A percentile compares a stretch with the other conserved stretches of the same genome.
Conservation (phyloP, 2,329 filamentous ascomycete genomes). For the Cercospora canescens region DNA sequence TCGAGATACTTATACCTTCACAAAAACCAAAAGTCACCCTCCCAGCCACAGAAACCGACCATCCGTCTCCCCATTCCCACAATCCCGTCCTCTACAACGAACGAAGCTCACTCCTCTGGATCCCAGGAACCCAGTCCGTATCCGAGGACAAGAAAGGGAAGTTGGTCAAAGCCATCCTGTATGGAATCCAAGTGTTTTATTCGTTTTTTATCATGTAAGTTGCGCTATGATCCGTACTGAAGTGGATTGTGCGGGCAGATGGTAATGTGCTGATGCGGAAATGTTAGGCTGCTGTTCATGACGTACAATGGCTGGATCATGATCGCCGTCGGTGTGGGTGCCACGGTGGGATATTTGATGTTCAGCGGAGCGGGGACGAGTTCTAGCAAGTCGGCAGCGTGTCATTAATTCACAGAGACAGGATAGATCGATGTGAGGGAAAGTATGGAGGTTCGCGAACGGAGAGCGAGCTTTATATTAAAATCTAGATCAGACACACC, state of each 20-base stretch:
- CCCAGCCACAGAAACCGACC: neutral
- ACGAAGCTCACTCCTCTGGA: constrained; percentile 68
- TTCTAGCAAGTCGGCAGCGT: constrained; percentile 83
- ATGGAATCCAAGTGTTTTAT: constrained; percentile 95
- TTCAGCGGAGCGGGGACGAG: constrained; percentile 66
- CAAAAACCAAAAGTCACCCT: neutral
- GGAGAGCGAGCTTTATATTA: no score
- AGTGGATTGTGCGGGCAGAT: constrained; percentile 29
- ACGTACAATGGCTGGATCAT: constrained; percentile 99
- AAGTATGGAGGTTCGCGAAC: no score
- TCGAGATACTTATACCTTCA: neutral
- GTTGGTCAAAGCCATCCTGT: constrained; percentile 77
- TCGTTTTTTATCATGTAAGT: constrained; percentile 99
- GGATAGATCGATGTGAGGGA: no score
- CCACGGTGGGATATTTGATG: constrained; percentile 81
- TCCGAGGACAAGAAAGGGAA: constrained; percentile 64
- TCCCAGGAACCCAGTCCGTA: constrained; percentile 38
- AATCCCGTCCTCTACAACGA: constrained; percentile 33
- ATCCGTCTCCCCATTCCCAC: neutral
- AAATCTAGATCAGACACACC: no score
- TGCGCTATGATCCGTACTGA: neutral
- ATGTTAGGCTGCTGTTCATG: constrained; percentile 91
- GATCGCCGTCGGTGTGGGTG: constrained; percentile 84
- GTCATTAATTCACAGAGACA: constrained; percentile 73
- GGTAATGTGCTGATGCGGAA: neutral